Evolutionary conservation across 495 filamentous ascomycete genomes (phyloP).

Genomic region (Neurospora sp.): DNA sequence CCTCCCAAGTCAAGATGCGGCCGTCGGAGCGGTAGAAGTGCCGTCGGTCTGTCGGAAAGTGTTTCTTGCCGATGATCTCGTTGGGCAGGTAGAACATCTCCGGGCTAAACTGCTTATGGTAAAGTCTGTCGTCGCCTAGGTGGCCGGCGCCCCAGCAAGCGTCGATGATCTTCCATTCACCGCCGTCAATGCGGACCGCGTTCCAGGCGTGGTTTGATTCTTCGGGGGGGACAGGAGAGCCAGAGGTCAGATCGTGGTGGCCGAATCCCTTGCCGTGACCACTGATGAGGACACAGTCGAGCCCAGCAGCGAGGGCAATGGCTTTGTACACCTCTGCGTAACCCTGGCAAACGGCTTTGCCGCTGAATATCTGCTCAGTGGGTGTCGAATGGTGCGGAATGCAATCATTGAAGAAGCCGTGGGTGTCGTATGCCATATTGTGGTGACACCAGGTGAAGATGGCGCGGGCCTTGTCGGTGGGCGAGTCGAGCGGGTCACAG

Average conservation of each 20-base stretch:
- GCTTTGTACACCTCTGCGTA: constrained; percentile 76
- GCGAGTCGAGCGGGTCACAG: constrained; percentile 66
- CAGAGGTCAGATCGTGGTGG: constrained; percentile 43
- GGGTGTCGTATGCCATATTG: constrained; percentile 76
- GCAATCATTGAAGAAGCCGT: constrained; percentile 61
- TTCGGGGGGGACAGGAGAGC: constrained; percentile 44
- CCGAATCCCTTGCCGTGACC: constrained; percentile 89
- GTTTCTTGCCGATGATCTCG: constrained; percentile 65
- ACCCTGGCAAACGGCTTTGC: constrained; percentile 82
- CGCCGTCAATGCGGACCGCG: constrained; percentile 73
- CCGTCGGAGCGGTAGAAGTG: constrained; percentile 57
- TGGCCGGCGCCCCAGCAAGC: constrained; percentile 87
- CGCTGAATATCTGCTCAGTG: constrained; percentile 53
- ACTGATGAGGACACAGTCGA: constrained; percentile 57
- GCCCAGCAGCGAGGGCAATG: constrained; percentile 62
- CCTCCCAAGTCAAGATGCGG: constrained; percentile 54
- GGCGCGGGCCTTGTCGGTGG: constrained; percentile 79
- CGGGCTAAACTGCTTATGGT: constrained; percentile 58
- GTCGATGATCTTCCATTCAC: constrained; percentile 87
- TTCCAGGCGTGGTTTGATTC: constrained; percentile 79
- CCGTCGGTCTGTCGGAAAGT: constrained; percentile 60
- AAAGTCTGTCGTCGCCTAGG: constrained; percentile 36
- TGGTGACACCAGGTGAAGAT: constrained; percentile 96
- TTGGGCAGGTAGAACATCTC: constrained; percentile 69
- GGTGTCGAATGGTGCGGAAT: constrained; percentile 51